phyloP scores from a whole-genome alignment of 1,139 yeast genomes.

The Yamadazyma jaroonii region DNA sequence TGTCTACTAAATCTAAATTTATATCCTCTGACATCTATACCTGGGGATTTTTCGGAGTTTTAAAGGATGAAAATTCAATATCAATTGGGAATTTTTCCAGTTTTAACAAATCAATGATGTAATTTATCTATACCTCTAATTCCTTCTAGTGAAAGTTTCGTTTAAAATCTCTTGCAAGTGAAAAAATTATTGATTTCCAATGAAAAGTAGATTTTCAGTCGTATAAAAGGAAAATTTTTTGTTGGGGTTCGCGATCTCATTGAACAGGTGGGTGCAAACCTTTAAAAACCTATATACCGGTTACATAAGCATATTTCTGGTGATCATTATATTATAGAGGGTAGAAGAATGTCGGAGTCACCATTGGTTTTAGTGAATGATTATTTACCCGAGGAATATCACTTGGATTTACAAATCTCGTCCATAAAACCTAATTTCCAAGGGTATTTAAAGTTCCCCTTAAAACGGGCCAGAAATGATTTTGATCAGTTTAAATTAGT shows the following conservation, averaged over 20 bases:
- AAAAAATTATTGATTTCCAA: no score
- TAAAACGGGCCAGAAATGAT: constrained; percentile 1
- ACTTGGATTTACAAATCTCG: constrained; percentile 8
- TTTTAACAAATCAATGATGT: no score
- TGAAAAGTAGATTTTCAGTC: constrained; percentile 1
- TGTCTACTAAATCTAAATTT: constrained; percentile 23
- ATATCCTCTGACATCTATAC: constrained; percentile 6
- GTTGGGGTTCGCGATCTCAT: constrained; percentile 5
- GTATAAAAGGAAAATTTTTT: constrained; percentile 6
- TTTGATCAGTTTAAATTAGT: constrained; percentile 5
- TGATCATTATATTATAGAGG: no score
- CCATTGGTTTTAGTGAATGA: constrained; percentile 8
- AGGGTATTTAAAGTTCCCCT: constrained; percentile 3
- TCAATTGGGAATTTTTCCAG: no score
- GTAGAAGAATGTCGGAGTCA: background rate
- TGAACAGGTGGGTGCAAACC: background rate
- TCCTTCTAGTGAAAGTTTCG: no score
- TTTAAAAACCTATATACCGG: background rate
- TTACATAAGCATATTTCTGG: no score
- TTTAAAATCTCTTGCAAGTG: no score
- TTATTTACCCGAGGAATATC: constrained; percentile 11
- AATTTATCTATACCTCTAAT: no score
- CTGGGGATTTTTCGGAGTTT: no score
- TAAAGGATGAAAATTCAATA: no score
- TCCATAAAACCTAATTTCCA: constrained; percentile 14